These are phyloP conservation scores for Salix viminalis DNA, from an alignment of 345 rosid species.

Conservation along the genomic window DNA sequence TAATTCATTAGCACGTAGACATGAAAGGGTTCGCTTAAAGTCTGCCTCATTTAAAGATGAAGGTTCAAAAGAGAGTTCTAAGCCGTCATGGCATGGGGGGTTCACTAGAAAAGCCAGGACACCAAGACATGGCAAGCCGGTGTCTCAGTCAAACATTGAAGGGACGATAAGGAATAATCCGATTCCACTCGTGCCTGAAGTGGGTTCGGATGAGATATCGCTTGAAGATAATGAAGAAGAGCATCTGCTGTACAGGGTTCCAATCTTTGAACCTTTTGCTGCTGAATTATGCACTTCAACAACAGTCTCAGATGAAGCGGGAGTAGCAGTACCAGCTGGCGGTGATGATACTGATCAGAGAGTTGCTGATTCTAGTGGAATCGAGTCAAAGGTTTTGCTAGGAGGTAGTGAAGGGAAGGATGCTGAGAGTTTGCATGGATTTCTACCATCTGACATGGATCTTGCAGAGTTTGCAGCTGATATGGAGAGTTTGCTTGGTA, in stretches of 20 bases:
- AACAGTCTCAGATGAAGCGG: conserved; percentile 23
- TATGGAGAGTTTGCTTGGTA: conserved; percentile 79
- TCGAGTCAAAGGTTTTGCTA: conserved; percentile 13
- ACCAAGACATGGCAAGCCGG: conserved; percentile 48
- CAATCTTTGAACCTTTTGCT: conserved; percentile 58
- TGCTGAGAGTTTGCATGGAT: conserved; percentile 36
- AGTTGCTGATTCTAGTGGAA: conserved; percentile 5
- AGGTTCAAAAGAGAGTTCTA: conserved; percentile 3
- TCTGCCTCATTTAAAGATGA: conserved; percentile 38
- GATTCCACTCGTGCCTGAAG: conserved; percentile 64
- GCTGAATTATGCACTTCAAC: conserved; percentile 46
- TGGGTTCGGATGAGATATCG: conserved; percentile 54
- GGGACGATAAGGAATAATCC: conserved; percentile 10
- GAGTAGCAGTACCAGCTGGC: neutral
- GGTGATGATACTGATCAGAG: neutral
- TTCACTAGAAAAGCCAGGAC: conserved; percentile 83
- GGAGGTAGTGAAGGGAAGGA: conserved; percentile 4
- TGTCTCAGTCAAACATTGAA: neutral
- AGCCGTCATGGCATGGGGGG: conserved; percentile 70
- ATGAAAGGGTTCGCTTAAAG: conserved; percentile 75
- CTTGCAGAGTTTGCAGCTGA: conserved; percentile 86
- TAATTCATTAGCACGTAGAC: conserved; percentile 75
- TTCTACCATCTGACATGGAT: conserved; percentile 75
- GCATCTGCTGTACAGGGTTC: conserved; percentile 82
- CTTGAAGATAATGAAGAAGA: conserved; percentile 55